Conservation (phyloP, 371 early-diverging fungal species). For the Apophysomyces trapeziformis region DNA sequence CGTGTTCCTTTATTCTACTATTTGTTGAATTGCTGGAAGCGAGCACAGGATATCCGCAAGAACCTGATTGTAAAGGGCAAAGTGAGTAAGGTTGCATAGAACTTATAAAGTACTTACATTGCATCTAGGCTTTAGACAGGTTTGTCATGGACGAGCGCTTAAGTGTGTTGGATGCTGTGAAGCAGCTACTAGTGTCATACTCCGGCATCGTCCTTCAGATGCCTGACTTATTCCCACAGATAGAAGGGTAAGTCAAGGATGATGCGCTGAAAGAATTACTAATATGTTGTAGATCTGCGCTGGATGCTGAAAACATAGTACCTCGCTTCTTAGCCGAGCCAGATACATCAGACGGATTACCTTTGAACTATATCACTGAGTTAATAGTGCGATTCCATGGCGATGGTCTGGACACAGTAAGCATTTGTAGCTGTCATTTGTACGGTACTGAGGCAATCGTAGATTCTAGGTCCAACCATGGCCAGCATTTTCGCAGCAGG, state of each 20-base stretch:
- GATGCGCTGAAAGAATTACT: conserved; percentile 5
- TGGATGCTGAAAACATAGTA: conserved; percentile 55
- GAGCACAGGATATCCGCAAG: conserved; percentile 56
- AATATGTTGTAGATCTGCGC: conserved; percentile 17
- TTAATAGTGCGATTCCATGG: conserved; percentile 58
- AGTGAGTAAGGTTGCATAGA: conserved; percentile 27
- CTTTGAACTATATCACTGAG: conserved; percentile 56
- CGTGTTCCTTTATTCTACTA: conserved; percentile 73
- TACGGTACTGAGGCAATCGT: not conserved
- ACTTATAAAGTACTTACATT: not conserved
- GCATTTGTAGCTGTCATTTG: not conserved
- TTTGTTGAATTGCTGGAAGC: conserved; percentile 77
- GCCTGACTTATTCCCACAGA: conserved; percentile 90
- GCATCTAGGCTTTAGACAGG: conserved; percentile 57
- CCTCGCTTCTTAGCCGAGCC: conserved; percentile 50
- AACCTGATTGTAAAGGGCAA: conserved; percentile 54
- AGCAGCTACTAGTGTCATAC: conserved; percentile 78
- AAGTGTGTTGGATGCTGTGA: conserved; percentile 55
- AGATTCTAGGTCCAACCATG: conserved; percentile 62
- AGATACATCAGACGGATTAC: conserved; percentile 53
- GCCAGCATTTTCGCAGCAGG: conserved; percentile 47
- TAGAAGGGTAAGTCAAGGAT: conserved; percentile 50
- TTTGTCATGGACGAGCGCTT: conserved; percentile 63
- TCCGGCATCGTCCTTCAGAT: conserved; percentile 82
- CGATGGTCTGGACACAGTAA: conserved; percentile 65